Conservation (phyloP, 371 early-diverging fungal species). For the Mortierella sp. region DNA sequence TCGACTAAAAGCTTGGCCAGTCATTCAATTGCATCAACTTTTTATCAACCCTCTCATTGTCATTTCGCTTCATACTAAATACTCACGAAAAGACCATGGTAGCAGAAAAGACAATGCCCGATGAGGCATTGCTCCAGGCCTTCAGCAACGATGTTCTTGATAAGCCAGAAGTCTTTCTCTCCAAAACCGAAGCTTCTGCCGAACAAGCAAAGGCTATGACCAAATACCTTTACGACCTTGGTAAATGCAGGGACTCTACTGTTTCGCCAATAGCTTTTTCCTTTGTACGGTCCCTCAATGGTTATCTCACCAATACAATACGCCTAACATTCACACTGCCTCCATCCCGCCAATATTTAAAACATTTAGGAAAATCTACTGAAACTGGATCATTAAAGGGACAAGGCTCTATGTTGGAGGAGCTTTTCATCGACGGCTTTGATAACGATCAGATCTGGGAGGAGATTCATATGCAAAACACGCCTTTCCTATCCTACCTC, state of each 20-base stretch:
- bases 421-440: slow-evolving; percentile 81
- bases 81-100: slow-evolving; percentile 25
- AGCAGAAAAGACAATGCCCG: slow-evolving; percentile 42
- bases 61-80: background rate
- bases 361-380: slow-evolving; percentile 35
- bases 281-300: background rate
- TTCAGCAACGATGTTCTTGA: slow-evolving; percentile 43
- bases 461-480: slow-evolving; percentile 87
- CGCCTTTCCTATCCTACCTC: slow-evolving; percentile 80
- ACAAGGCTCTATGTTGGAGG: slow-evolving; percentile 55
- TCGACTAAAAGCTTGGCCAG: background rate
- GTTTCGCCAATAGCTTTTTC: background rate
- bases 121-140: slow-evolving; percentile 44
- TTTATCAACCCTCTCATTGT: background rate
- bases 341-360: background rate
- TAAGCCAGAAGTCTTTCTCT: slow-evolving; percentile 53
- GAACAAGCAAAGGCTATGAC: slow-evolving; percentile 54
- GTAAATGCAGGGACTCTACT: slow-evolving; percentile 13
- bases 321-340: background rate
- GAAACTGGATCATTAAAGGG: slow-evolving; percentile 46
- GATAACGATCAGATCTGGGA: slow-evolving; percentile 95
- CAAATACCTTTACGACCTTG: slow-evolving; percentile 56
- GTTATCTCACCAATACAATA: background rate
- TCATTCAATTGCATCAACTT: background rate
- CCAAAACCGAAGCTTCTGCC: slow-evolving; percentile 34